phyloP scores from a whole-genome alignment of 1,284 basidiomycete genomes.

The Apiotrichum gracile region DNA sequence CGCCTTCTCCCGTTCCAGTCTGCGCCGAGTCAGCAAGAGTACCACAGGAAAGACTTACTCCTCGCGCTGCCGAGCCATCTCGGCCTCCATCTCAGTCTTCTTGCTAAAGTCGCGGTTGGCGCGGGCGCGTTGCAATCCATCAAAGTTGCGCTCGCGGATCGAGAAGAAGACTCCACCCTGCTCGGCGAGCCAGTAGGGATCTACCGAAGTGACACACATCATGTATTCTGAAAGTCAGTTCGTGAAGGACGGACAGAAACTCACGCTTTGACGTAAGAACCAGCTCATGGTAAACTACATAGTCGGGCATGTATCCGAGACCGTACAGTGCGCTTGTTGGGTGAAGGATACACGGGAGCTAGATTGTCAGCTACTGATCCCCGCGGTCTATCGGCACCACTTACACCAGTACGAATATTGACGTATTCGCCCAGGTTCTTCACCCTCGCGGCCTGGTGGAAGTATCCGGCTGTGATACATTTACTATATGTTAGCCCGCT shows the following conservation, averaged over 20 bases:
- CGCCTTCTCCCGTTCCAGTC: slow-evolving; percentile 51
- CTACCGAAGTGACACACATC: slow-evolving; percentile 92
- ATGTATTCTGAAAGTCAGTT: slow-evolving; percentile 60
- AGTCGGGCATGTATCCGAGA: slow-evolving; percentile 91
- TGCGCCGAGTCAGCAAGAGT: not conserved
- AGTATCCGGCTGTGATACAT: slow-evolving; percentile 96
- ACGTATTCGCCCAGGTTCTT: slow-evolving; percentile 99
- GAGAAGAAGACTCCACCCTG: slow-evolving; percentile 92
- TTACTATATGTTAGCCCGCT: too few relatives aligned
- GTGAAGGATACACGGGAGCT: slow-evolving; percentile 59
- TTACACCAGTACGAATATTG: slow-evolving; percentile 85
- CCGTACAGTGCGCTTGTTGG: slow-evolving; percentile 96
- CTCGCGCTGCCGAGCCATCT: slow-evolving; percentile 80
- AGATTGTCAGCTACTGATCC: not conserved
- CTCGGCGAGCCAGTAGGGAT: slow-evolving; percentile 92
- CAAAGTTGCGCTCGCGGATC: slow-evolving; percentile 91
- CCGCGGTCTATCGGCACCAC: slow-evolving; percentile 5
- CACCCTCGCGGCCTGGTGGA: slow-evolving; percentile 95
- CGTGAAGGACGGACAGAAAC: not conserved
- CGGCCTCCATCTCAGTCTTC: slow-evolving; percentile 74
- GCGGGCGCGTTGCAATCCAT: slow-evolving; percentile 61
- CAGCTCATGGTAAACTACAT: slow-evolving; percentile 93
- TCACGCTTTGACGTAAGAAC: slow-evolving; percentile 80
- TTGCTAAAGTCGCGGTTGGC: slow-evolving; percentile 84
- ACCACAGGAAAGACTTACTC: slow-evolving; percentile 56